phyloP scores from a whole-genome alignment of 768 basidiomycete species.

The Mycena kentingensis region DNA sequence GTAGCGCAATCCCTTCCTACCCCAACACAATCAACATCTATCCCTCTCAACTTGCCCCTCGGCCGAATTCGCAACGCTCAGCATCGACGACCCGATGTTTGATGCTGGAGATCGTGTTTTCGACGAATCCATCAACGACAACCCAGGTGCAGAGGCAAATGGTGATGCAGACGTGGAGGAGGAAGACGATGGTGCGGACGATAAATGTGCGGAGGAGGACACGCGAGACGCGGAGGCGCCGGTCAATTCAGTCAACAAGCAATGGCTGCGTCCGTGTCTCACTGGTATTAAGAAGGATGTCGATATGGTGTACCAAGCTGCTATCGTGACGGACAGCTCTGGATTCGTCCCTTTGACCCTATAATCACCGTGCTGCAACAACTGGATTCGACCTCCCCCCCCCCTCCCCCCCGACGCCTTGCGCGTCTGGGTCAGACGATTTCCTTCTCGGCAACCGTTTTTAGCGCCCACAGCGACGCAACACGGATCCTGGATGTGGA shows the following conservation, averaged over 20 bases:
- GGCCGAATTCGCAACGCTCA: neutral
- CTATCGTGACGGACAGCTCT: conserved; percentile 6
- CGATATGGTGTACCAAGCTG: neutral
- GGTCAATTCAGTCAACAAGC: neutral
- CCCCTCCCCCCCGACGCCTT: too few species aligned
- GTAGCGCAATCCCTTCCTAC: neutral
- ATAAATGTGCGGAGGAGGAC: neutral
- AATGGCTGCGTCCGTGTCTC: neutral
- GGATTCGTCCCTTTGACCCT: conserved; percentile 1
- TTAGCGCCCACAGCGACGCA: too few species aligned
- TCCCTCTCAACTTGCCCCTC: neutral
- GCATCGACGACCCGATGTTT: neutral
- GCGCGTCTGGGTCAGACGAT: too few species aligned
- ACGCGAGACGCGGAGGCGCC: neutral
- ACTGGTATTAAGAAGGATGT: conserved; percentile 1
- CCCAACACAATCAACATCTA: too few species aligned
- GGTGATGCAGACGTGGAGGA: neutral
- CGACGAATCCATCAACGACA: neutral
- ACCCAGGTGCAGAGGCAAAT: neutral
- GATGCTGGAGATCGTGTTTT: neutral
- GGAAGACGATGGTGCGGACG: conserved; percentile 1
- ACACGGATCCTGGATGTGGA: too few species aligned
- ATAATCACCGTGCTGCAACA: neutral
- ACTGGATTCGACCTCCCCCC: too few species aligned
- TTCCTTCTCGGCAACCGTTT: too few species aligned